Base-by-base conservation (phyloP, 345 rosid genomes). In the Eucalyptus urophylla region DNA sequence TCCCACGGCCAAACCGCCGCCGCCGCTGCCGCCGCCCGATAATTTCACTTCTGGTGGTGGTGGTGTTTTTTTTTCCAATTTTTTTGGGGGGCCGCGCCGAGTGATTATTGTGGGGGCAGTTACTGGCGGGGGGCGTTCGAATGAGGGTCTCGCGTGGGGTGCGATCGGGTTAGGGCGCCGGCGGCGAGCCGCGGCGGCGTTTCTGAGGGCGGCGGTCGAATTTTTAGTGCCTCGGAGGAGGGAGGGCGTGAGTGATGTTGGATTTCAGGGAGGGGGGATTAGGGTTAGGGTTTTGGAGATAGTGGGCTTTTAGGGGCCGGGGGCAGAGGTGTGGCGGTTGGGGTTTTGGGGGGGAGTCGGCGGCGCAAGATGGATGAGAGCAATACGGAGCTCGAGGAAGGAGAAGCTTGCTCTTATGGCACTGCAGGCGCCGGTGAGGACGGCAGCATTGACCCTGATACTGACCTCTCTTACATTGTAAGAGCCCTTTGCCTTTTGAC, bases 391-490 rank as follows among this genome's bases (percentile, higher is more conserved):
- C 94, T 95, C 88, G 97, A 96, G 93, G 98, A 96, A 94, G 98
- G 97, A 86, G 97, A 97, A 90, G 92, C 96, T 89, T 87, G 88
- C 87, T 90, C 85, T 93, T 89, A 91, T 90, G 50, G 86, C 80
- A 5, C 49, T 14, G 91, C 86, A 88, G 93, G 89, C 88, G 91
- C 88, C 86, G 92, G 90, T 88, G 91, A 87, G 58, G 49, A 37
- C 49, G 87, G 80, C 89, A 81, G 92, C 91, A 88, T 93, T 90
- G 96, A 96, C 93, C 94, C 93, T 87, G 97, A 94, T 88, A 91
- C 91, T 91, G 93, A 91, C 91, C 92, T 96, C 90, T 95, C 97
- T 86, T 96, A 96, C 95, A 92, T 96, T 91, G 99, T 97, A 93
- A 95, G 99, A 86, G 87, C 90, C 92, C 67, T 21, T 89, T 86